Evolutionary conservation across 2,329 filamentous ascomycete species (phyloP).

Genomic region (Sarocladiaceae sp.): DNA sequence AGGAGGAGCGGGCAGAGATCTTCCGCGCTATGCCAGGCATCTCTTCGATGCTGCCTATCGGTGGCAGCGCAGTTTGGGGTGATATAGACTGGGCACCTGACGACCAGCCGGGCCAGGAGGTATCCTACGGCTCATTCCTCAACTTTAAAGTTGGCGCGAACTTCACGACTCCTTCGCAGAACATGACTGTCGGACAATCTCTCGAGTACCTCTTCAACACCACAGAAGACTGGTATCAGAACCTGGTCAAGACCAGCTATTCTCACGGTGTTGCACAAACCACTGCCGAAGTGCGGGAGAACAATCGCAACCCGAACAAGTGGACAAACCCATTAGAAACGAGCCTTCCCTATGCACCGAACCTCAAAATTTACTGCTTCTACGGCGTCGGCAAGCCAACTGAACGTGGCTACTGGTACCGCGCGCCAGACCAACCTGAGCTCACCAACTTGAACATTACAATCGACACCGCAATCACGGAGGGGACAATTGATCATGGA

Average conservation of each 20-base stretch:
- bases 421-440: constrained; percentile 56
- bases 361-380: constrained; percentile 93
- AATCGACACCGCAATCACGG: constrained; percentile 59
- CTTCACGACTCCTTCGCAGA: constrained; percentile 57
- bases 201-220: constrained; percentile 71
- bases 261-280: constrained; percentile 85
- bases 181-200: constrained; percentile 75
- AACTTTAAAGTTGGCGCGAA: constrained; percentile 70
- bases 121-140: constrained; percentile 73
- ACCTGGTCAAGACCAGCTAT: constrained; percentile 68
- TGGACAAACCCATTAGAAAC: constrained; percentile 96
- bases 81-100: constrained; percentile 83
- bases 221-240: constrained; percentile 78
- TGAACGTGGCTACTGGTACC: constrained; percentile 89
- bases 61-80: constrained; percentile 92
- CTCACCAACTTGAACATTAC: constrained; percentile 67
- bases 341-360: constrained; percentile 77
- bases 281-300: constrained; percentile 69
- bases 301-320: constrained; percentile 69
- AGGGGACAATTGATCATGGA: constrained; percentile 67
- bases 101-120: constrained; percentile 65
- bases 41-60: constrained; percentile 92
- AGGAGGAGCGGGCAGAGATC: constrained; percentile 83
- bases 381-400: constrained; percentile 93
- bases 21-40: constrained; percentile 97